Conservation (phyloP, 257 asterid genomes). For the Forsythia suspensa region DNA sequence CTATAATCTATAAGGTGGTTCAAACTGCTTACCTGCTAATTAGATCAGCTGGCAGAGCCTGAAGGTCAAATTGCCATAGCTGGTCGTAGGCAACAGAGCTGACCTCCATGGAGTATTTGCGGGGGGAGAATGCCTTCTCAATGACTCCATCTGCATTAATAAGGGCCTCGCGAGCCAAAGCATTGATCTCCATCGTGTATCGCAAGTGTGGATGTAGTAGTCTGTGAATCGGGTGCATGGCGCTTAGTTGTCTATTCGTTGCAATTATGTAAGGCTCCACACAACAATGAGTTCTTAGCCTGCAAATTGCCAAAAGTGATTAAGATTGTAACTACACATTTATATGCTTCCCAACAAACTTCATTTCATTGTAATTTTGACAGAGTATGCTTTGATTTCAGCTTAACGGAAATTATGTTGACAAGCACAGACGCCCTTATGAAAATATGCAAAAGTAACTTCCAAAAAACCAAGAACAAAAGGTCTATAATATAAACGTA, state of each 20-base stretch:
- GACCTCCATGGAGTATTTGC: slow-evolving; percentile 54
- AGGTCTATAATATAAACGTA: no score
- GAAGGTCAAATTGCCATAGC: slow-evolving; percentile 67
- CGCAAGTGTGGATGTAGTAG: slow-evolving; percentile 72
- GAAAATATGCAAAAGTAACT: no score
- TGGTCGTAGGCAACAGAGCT: slow-evolving; percentile 60
- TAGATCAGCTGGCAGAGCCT: slow-evolving; percentile 71
- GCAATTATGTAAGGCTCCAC: slow-evolving; percentile 87
- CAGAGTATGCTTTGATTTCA: no score
- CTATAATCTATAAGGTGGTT: not conserved
- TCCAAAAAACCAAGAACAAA: no score
- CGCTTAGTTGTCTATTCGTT: slow-evolving; percentile 64
- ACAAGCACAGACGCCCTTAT: no score
- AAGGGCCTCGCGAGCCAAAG: slow-evolving; percentile 62
- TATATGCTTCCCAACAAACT: not conserved
- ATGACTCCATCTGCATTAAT: slow-evolving; percentile 62
- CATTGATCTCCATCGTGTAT: slow-evolving; percentile 91
- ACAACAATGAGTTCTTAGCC: slow-evolving; percentile 75
- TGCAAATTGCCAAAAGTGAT: slow-evolving; percentile 17
- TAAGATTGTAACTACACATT: not conserved
- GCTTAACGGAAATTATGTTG: no score
- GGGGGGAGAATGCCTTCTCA: slow-evolving; percentile 54
- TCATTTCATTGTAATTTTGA: no score
- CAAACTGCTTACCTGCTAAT: slow-evolving; percentile 51
- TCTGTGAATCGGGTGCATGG: slow-evolving; percentile 75